Conservation (phyloP, 305 asterid species). For the Solanum hybrid region DNA sequence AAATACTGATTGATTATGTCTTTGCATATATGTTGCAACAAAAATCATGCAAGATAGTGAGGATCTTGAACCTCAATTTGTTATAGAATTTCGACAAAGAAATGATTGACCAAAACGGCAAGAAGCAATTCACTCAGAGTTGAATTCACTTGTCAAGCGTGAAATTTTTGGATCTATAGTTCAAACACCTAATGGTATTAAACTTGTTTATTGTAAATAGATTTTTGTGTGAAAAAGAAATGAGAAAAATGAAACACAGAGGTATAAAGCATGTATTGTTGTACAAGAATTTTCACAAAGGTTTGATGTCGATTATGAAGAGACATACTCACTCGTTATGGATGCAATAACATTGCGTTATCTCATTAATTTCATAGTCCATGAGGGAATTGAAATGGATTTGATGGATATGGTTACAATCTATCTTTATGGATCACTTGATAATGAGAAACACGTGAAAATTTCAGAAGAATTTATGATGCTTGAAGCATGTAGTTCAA, state of each 20-base stretch:
- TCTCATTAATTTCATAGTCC: background rate
- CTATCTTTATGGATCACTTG: background rate
- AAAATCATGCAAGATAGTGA: background rate
- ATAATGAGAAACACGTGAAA: background rate
- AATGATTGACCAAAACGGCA: background rate
- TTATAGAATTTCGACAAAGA: background rate
- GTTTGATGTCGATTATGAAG: background rate
- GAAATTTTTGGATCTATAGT: background rate
- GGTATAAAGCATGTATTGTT: background rate
- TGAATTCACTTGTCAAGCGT: background rate
- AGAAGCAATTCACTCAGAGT: background rate
- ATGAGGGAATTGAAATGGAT: background rate
- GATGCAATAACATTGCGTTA: background rate
- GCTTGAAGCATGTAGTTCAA: background rate
- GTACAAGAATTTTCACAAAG: background rate
- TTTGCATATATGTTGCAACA: background rate
- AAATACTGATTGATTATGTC: background rate
- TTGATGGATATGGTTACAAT: background rate
- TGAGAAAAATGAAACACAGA: background rate
- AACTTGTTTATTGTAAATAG: background rate
- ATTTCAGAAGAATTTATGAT: background rate
- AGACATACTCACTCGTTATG: background rate
- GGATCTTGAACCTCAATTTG: background rate
- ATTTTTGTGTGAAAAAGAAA: background rate
- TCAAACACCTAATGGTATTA: background rate